Evolutionary conservation across 108 stramenopile species (phyloP).

Genomic region (Pseudonitzschia multiseries): DNA sequence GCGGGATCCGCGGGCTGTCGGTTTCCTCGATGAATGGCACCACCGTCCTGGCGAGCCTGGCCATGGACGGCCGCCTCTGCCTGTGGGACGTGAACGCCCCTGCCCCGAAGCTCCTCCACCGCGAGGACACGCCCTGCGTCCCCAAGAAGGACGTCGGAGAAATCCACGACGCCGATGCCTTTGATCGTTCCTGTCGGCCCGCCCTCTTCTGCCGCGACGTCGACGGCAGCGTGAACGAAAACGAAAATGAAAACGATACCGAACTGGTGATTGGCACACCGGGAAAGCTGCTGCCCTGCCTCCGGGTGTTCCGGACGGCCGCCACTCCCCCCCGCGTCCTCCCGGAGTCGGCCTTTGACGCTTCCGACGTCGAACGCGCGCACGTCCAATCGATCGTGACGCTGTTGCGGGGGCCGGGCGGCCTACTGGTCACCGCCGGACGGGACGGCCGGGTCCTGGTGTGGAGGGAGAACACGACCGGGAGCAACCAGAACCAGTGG

Average conservation of each 20-base stretch:
- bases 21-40: not conserved
- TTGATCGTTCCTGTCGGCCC: slow-evolving; percentile 53
- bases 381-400: slow-evolving; percentile 67
- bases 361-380: slow-evolving; percentile 21
- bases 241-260: not conserved
- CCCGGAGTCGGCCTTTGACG: slow-evolving; percentile 3
- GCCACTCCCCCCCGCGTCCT: too few species aligned
- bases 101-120: slow-evolving; percentile 36
- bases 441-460: slow-evolving; percentile 59
- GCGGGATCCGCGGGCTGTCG: slow-evolving; percentile 53
- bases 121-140: slow-evolving; percentile 33
- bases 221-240: not conserved
- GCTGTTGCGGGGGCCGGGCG: slow-evolving; percentile 35
- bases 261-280: slow-evolving; percentile 26
- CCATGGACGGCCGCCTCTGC: slow-evolving; percentile 65
- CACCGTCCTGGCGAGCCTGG: slow-evolving; percentile 45
- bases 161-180: slow-evolving; percentile 53
- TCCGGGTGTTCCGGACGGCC: too few species aligned
- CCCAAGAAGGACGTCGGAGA: slow-evolving; percentile 56
- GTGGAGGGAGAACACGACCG: slow-evolving; percentile 47
- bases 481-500: not conserved
- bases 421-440: slow-evolving; percentile 52
- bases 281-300: slow-evolving; percentile 21
- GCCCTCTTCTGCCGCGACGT: not conserved
- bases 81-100: slow-evolving; percentile 46